Conservation (phyloP, 345 rosid genomes). For the Excoecaria cochinchinensis region DNA sequence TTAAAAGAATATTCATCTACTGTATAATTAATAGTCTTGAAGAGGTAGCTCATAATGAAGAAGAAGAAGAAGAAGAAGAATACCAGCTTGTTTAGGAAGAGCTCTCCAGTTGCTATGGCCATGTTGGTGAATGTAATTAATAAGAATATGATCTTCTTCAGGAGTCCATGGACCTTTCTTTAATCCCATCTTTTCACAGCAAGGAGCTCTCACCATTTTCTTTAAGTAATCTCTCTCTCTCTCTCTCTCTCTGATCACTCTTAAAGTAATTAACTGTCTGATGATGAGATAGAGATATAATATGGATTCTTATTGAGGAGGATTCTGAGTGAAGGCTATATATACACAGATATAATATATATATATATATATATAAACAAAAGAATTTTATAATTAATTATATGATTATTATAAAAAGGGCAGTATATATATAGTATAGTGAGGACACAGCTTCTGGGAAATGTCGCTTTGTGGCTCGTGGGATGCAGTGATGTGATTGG, state of each 20-base stretch:
- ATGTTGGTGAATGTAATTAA: constrained; percentile 44
- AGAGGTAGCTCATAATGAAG: neutral
- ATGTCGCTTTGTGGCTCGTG: constrained; percentile 5
- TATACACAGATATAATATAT: neutral
- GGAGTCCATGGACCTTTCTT: constrained; percentile 81
- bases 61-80: neutral
- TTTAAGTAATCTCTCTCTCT: neutral
- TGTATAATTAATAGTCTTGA: neutral
- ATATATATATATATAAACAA: too few species aligned
- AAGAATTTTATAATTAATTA: neutral
- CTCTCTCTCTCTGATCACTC: neutral
- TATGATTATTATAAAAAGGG: too few species aligned
- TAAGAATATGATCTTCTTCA: constrained; percentile 59
- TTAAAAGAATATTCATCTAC: too few species aligned
- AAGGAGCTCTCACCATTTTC: constrained; percentile 75
- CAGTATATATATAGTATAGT: too few species aligned
- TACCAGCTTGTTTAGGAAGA: constrained; percentile 76
- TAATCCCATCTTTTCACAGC: constrained; percentile 75
- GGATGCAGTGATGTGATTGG: constrained; percentile 7
- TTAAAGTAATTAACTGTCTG: too few species aligned
- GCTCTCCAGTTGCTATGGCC: constrained; percentile 82
- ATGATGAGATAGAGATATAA: too few species aligned
- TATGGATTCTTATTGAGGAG: neutral
- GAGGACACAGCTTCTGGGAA: neutral
- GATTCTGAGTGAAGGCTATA: neutral